These are phyloP conservation scores for Umbelopsis sp. DNA, from an alignment of 192 early-diverging fungal genomes.

Conservation along the genomic window DNA sequence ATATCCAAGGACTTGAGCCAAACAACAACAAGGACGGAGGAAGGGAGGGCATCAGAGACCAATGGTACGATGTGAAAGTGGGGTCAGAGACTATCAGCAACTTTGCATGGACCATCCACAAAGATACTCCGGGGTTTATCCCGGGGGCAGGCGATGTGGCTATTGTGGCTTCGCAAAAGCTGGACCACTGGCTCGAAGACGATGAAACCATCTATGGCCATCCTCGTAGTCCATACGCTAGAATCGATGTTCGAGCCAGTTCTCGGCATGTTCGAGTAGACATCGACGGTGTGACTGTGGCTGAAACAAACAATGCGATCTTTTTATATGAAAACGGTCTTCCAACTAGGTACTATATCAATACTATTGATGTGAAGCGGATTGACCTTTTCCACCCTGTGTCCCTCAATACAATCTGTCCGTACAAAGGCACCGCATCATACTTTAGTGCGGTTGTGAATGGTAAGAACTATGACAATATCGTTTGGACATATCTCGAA, in stretches of 20 bases:
- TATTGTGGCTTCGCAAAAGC: neutral
- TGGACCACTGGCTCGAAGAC: neutral
- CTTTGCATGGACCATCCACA: neutral
- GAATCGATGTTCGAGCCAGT: slow-evolving; percentile 14
- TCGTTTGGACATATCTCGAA: slow-evolving; percentile 8
- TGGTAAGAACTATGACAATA: neutral
- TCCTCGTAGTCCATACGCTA: slow-evolving; percentile 4
- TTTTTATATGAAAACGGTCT: slow-evolving; percentile 9
- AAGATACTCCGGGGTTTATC: neutral
- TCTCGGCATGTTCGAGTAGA: slow-evolving; percentile 2
- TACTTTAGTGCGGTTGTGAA: slow-evolving; percentile 1
- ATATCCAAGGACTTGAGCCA: neutral
- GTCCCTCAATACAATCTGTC: neutral
- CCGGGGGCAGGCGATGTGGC: neutral
- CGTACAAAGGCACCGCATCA: neutral
- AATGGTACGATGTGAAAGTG: neutral
- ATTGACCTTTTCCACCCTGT: neutral
- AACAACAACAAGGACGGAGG: neutral
- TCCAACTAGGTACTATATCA: slow-evolving; percentile 11
- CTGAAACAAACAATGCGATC: neutral
- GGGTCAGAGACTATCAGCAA: neutral
- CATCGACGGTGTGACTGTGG: neutral
- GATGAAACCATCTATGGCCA: neutral
- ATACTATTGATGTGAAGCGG: neutral
- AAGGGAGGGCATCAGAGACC: neutral